Conservation (phyloP, 371 early-diverging fungal genomes). For the Lichtheimia corymbifera region DNA sequence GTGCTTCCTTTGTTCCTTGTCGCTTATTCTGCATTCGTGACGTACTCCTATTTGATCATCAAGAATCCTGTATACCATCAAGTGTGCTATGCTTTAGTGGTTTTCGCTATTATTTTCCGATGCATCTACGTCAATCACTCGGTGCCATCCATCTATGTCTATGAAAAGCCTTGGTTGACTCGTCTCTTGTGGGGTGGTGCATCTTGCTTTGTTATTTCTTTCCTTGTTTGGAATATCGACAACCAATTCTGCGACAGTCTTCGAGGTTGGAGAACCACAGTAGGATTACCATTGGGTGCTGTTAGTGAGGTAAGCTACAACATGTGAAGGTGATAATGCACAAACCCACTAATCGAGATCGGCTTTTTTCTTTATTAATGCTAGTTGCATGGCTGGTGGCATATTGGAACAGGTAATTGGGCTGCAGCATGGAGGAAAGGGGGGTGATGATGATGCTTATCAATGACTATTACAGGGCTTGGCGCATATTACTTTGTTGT, state of each 20-base stretch:
- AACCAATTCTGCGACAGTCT: slow-evolving; percentile 67
- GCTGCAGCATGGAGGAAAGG: background rate
- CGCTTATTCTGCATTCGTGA: slow-evolving; percentile 59
- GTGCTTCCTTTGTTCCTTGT: slow-evolving; percentile 44
- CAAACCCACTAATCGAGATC: slow-evolving; percentile 9
- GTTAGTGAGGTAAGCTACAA: slow-evolving; percentile 36
- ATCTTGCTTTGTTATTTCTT: slow-evolving; percentile 57
- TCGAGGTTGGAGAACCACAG: slow-evolving; percentile 43
- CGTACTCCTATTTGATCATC: slow-evolving; percentile 65
- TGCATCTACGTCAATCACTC: slow-evolving; percentile 36
- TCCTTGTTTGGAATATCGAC: slow-evolving; percentile 81
- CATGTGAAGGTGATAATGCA: too few species aligned
- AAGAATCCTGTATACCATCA: slow-evolving; percentile 78
- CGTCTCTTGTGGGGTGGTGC: slow-evolving; percentile 36
- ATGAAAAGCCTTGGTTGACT: slow-evolving; percentile 36
- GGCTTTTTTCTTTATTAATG: background rate
- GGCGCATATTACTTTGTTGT: slow-evolving; percentile 45
- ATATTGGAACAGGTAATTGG: slow-evolving; percentile 54
- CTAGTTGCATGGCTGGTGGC: slow-evolving; percentile 87
- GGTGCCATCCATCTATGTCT: slow-evolving; percentile 29
- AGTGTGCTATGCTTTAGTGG: slow-evolving; percentile 63
- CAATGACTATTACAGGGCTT: slow-evolving; percentile 19
- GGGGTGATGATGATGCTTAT: background rate
- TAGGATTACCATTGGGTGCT: slow-evolving; percentile 56
- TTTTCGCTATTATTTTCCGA: slow-evolving; percentile 48